These are phyloP conservation scores for Talaromyces albobiverticillius DNA, from an alignment of 2,329 filamentous ascomycete genomes.

Conservation along the genomic window DNA sequence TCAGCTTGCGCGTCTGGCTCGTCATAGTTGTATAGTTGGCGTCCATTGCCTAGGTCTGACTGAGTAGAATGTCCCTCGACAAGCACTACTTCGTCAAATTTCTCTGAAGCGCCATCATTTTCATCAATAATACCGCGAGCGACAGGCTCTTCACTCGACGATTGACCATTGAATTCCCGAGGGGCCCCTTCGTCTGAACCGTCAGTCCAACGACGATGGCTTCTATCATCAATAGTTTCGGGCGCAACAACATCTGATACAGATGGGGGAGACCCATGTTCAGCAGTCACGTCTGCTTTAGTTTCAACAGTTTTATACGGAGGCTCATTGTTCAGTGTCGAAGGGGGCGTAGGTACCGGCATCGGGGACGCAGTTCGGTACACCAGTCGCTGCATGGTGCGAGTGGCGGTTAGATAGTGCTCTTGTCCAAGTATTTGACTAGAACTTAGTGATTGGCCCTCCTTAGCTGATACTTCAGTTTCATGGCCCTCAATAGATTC, in stretches of 20 bases:
- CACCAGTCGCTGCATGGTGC: constrained; percentile 1
- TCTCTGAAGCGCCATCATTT: not conserved
- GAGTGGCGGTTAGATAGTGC: not conserved
- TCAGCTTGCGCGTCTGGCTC: constrained; percentile 21
- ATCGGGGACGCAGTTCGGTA: constrained; percentile 7
- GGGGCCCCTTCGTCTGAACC: constrained; percentile 3
- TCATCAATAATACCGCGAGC: not conserved
- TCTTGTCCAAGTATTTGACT: not conserved
- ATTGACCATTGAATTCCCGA: not conserved
- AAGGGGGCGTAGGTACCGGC: constrained; percentile 10
- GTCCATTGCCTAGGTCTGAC: not conserved
- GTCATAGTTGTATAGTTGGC: constrained; percentile 19
- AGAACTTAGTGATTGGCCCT: not conserved
- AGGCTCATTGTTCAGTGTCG: constrained; percentile 9
- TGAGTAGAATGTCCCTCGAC: not conserved
- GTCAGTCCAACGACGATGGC: constrained; percentile 10
- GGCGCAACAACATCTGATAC: not conserved
- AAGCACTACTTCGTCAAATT: constrained; percentile 12
- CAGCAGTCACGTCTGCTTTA: not conserved
- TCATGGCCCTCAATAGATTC: not conserved
- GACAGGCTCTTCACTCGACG: not conserved
- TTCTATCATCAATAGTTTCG: not conserved
- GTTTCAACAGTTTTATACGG: not conserved
- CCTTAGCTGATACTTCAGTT: not conserved
- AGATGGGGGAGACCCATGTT: not conserved